These are phyloP conservation scores for Termitomyces sp. DNA, from an alignment of 1,284 basidiomycete genomes.

Conservation along the genomic window DNA sequence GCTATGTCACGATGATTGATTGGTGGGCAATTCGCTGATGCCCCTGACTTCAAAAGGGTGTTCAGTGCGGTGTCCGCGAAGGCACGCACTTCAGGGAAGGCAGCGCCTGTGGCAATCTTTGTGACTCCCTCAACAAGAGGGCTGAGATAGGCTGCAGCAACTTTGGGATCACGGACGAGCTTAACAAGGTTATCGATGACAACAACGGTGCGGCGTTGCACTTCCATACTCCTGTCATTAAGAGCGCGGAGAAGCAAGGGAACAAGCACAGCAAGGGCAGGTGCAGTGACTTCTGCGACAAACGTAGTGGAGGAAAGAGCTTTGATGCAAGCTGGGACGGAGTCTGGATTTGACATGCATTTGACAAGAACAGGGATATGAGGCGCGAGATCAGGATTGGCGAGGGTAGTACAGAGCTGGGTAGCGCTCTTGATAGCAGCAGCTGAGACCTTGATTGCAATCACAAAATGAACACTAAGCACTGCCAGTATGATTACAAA, in stretches of 20 bases:
- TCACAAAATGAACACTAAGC: neutral
- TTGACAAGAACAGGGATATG: conserved; percentile 91
- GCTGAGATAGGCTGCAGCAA: conserved; percentile 88
- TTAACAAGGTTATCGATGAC: conserved; percentile 98
- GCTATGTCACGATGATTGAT: conserved; percentile 63
- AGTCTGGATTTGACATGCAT: conserved; percentile 89
- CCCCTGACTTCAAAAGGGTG: conserved; percentile 77
- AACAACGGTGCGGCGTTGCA: conserved; percentile 83
- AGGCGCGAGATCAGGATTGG: conserved; percentile 89
- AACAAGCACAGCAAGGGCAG: conserved; percentile 93
- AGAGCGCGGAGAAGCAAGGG: conserved; percentile 90
- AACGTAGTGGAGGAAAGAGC: conserved; percentile 92
- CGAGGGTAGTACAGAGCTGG: conserved; percentile 85
- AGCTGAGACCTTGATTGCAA: conserved; percentile 66
- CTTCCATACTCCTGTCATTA: conserved; percentile 96
- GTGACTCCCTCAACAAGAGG: conserved; percentile 89
- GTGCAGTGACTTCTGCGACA: conserved; percentile 95
- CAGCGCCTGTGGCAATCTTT: conserved; percentile 86
- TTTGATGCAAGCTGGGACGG: conserved; percentile 93
- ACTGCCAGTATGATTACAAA: neutral
- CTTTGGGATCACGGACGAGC: conserved; percentile 87
- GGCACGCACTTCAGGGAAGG: conserved; percentile 94
- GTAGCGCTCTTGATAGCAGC: conserved; percentile 94
- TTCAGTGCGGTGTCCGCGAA: conserved; percentile 80
- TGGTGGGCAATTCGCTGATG: conserved; percentile 64